phyloP scores from a whole-genome alignment of 23 red algal species.

The Chondrus crispus region DNA sequence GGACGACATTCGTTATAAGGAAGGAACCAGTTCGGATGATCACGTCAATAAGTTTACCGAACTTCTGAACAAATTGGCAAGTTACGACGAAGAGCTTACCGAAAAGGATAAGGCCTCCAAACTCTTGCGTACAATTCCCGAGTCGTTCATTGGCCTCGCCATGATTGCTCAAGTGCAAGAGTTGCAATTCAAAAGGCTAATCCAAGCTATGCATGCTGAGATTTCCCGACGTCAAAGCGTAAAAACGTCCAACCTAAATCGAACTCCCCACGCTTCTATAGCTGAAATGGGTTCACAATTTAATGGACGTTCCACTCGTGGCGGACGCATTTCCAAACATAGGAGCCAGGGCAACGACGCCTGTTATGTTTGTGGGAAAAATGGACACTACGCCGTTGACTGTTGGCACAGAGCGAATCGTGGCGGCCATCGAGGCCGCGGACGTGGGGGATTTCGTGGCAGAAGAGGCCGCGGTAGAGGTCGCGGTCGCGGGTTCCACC shows the following conservation, averaged over 20 bases:
- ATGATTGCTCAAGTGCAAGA: background rate
- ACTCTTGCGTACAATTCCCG: background rate
- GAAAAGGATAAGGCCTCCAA: background rate
- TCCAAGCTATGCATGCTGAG: background rate
- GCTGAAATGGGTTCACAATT: no score
- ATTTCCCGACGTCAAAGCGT: background rate
- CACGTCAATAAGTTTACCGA: background rate
- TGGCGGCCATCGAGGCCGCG: no score
- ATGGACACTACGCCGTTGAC: background rate
- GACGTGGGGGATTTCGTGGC: background rate
- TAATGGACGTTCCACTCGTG: no score
- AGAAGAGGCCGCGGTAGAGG: background rate
- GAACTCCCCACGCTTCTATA: no score
- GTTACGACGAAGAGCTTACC: background rate
- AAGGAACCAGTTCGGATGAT: background rate
- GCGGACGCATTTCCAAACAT: no score
- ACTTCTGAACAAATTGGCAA: background rate
- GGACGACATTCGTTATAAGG: background rate
- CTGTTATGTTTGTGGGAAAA: background rate
- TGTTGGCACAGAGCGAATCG: background rate
- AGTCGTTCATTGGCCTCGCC: background rate
- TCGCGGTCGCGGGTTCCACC: background rate
- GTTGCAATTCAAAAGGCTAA: background rate
- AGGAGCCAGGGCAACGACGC: no score
- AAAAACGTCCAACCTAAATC: no score